A percentile compares a stretch with the other conserved stretches of the same genome.
phyloP scores from a whole-genome alignment of 2,329 filamentous ascomycete genomes.

The Colletotrichum sp. region DNA sequence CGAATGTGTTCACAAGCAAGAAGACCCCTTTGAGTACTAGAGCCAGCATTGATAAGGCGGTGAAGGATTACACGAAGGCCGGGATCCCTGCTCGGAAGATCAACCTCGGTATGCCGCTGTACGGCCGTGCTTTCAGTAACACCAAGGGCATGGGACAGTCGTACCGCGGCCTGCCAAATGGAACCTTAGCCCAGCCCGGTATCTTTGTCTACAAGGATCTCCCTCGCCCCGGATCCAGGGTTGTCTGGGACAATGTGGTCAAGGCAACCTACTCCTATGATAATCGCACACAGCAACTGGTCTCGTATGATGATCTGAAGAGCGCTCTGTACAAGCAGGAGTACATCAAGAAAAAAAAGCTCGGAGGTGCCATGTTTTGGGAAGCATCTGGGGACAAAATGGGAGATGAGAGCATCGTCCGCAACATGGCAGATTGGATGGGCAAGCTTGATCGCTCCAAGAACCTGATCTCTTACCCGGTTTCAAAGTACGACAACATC shows the following conservation, averaged over 20 bases:
- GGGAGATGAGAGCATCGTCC: slow-evolving; percentile 42
- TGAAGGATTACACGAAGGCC: slow-evolving; percentile 64
- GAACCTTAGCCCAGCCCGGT: slow-evolving; percentile 71
- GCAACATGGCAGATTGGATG: not conserved
- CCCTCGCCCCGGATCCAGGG: slow-evolving; percentile 63
- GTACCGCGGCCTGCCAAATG: slow-evolving; percentile 70
- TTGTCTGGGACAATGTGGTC: slow-evolving; percentile 60
- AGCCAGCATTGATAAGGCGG: slow-evolving; percentile 69
- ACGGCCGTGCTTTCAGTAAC: slow-evolving; percentile 34
- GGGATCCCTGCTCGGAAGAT: slow-evolving; percentile 70
- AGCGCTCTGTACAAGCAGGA: slow-evolving; percentile 66
- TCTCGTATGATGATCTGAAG: slow-evolving; percentile 73
- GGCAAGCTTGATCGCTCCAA: not conserved
- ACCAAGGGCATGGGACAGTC: slow-evolving; percentile 69
- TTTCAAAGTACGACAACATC: slow-evolving; percentile 10
- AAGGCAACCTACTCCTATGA: slow-evolving; percentile 80
- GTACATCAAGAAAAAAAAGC: slow-evolving; percentile 65
- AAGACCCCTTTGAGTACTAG: slow-evolving; percentile 64
- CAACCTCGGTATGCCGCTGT: slow-evolving; percentile 75
- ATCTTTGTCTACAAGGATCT: slow-evolving; percentile 84
- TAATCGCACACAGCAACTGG: slow-evolving; percentile 59
- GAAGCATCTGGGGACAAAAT: slow-evolving; percentile 74
- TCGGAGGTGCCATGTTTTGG: slow-evolving; percentile 88
- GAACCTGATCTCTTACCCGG: slow-evolving; percentile 4
- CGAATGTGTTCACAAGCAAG: slow-evolving; percentile 67